phyloP scores from a whole-genome alignment of 768 basidiomycete genomes.

The Collybia sp. region DNA sequence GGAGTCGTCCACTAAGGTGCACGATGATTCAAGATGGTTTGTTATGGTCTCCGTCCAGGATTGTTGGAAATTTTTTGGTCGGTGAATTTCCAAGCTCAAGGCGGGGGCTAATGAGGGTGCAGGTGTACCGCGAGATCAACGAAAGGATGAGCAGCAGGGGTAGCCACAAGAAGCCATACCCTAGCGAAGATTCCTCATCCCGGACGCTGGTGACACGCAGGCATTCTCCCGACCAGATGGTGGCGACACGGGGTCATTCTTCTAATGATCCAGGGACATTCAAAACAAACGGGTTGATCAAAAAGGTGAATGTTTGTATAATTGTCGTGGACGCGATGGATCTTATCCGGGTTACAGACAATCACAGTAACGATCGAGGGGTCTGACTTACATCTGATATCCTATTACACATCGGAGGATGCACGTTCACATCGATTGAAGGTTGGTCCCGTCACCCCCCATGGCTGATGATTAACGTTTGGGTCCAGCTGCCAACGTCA shows the following conservation, averaged over 20 bases:
- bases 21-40: constrained; percentile 40
- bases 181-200: constrained; percentile 36
- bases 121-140: constrained; percentile 83
- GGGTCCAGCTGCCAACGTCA: constrained; percentile 53
- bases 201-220: constrained; percentile 24
- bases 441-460: constrained; percentile 14
- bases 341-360: constrained; percentile 42
- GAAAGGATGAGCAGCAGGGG: constrained; percentile 59
- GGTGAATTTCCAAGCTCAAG: constrained; percentile 11
- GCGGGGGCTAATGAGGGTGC: too few relatives aligned
- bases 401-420: constrained; percentile 81
- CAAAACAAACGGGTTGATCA: constrained; percentile 71
- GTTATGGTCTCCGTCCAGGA: constrained; percentile 81
- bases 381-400: constrained; percentile 77
- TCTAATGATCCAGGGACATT: constrained; percentile 52
- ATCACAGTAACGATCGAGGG: constrained; percentile 79
- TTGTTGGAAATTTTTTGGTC: constrained; percentile 82
- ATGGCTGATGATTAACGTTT: neutral
- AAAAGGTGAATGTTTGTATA: constrained; percentile 49
- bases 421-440: constrained; percentile 64
- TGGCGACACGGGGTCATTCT: constrained; percentile 23
- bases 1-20: constrained; percentile 10
- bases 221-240: constrained; percentile 33
- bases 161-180: constrained; percentile 44
- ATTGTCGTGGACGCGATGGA: constrained; percentile 1